Evolutionary conservation across 2,329 filamentous ascomycete species (phyloP).

Genomic region (Aspergillus proliferans): DNA sequence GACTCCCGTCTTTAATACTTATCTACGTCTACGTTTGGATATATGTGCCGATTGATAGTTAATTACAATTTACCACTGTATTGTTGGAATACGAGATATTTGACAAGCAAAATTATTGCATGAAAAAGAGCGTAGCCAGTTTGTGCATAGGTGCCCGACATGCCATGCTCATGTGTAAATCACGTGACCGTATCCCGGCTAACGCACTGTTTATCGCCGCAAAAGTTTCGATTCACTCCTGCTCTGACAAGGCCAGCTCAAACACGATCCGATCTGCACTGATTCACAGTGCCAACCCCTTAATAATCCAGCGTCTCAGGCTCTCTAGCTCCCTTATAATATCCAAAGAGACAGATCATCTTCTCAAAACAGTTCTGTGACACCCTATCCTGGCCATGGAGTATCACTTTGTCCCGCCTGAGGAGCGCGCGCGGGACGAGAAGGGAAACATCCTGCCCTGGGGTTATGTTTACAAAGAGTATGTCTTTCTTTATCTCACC

Average conservation of each 20-base stretch:
- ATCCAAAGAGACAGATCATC: background rate
- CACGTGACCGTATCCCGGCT: slow-evolving; percentile 19
- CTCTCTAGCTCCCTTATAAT: background rate
- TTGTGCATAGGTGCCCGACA: background rate
- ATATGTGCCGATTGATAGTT: background rate
- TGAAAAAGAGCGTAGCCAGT: background rate
- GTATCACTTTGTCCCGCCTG: slow-evolving; percentile 58
- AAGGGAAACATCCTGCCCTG: slow-evolving; percentile 57
- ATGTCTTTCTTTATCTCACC: slow-evolving; percentile 24
- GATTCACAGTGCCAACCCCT: background rate
- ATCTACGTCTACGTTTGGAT: background rate
- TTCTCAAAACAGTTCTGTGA: background rate
- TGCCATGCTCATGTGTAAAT: background rate
- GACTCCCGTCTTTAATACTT: background rate
- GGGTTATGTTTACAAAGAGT: slow-evolving; percentile 59
- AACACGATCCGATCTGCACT: background rate
- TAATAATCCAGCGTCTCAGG: background rate
- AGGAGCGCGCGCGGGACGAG: slow-evolving; percentile 55
- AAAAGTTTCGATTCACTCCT: slow-evolving; percentile 10
- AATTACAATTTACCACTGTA: no score
- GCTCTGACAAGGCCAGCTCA: background rate
- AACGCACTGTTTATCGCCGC: slow-evolving; percentile 19
- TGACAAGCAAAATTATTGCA: background rate
- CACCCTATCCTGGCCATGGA: slow-evolving; percentile 43
- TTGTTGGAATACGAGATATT: background rate